Percentiles rank a stretch among this genome's conserved stretches.
Conservation (phyloP, 345 rosid species). For the Mallotus nudiflorus region DNA sequence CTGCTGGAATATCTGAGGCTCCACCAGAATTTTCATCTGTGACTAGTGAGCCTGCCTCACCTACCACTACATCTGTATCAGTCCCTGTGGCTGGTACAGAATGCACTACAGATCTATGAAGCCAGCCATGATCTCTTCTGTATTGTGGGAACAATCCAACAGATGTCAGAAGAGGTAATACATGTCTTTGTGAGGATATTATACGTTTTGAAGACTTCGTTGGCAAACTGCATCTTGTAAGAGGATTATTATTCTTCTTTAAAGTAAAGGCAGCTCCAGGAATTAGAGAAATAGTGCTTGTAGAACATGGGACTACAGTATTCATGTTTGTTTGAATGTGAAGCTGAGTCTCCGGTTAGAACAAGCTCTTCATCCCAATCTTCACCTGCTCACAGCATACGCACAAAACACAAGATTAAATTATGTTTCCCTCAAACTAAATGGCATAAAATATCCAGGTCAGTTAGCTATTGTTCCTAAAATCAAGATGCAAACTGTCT, state of each 20-base stretch:
- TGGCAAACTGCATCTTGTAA: slow-evolving; percentile 46
- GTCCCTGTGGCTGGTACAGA: slow-evolving; percentile 56
- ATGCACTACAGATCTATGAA: slow-evolving; percentile 34
- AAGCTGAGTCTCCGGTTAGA: slow-evolving; percentile 20
- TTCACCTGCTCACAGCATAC: slow-evolving; percentile 38
- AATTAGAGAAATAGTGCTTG: slow-evolving; percentile 54
- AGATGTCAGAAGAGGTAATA: slow-evolving; percentile 48
- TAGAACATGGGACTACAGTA: slow-evolving; percentile 57
- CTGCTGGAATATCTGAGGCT: slow-evolving; percentile 37
- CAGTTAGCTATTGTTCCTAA: neutral
- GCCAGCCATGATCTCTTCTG: slow-evolving; percentile 34
- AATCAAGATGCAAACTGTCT: neutral
- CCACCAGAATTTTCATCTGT: slow-evolving; percentile 39
- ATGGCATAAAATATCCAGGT: neutral
- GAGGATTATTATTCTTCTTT: slow-evolving; percentile 41
- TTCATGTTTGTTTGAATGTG: slow-evolving; percentile 49
- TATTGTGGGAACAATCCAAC: slow-evolving; percentile 51
- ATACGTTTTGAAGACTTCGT: slow-evolving; percentile 42
- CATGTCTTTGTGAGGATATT: slow-evolving; percentile 35
- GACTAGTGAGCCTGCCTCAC: slow-evolving; percentile 56
- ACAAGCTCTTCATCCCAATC: slow-evolving; percentile 30
- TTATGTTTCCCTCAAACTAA: slow-evolving; percentile 1
- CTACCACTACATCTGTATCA: slow-evolving; percentile 52
- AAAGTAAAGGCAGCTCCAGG: slow-evolving; percentile 49
- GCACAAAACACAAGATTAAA: neutral